Base-by-base conservation (phyloP, 1,284 basidiomycete species). In the Anthracocystis walkeri region DNA sequence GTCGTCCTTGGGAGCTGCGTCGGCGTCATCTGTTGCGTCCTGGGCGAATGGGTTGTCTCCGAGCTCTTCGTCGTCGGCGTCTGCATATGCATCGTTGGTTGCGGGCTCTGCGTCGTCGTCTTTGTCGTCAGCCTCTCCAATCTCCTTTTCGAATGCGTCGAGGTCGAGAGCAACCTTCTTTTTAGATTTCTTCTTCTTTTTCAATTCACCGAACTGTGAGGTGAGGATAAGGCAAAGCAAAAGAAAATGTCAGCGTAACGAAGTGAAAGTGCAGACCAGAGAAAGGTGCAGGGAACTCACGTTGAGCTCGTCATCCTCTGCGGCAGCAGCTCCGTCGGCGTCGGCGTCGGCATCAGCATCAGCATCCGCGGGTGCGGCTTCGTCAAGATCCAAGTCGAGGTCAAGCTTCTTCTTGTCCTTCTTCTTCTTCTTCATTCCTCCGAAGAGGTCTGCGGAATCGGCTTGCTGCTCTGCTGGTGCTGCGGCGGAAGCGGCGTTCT, bases 381-480 rank as follows among this genome's bases (percentile, higher is more conserved):
- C 66, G 52, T 78, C 80, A 35, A 75, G 71, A 14, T 72, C 71
- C 51, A 78, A 56, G 44, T 77, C 93, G 60, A 93, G 87, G 84
- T 94, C 93, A 60, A 94, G 91, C 68, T 93, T 92, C 86, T 93
- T 93, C 88, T 94, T 93, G 88, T 93, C 93, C 87, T 86, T 86
- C 62, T 93, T 94, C 87, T 94, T 94, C 89, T 94, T 94, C 89
- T 94, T 94, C 83, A 93, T 83, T 82, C 93, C 93, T 7, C 91
- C 92, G 82, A 94, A 94, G 90, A 94, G 91, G 56, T 91, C 89
- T 80, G 92, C 91, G 82, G 90, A 88, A 48, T 93, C 92, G 44
- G 92, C 91, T 27, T 76, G 67, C 60, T 65, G 52, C 46, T 58
- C 60, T 54, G 49, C 53, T 46, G 51, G 46, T 35, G 62, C 46